A percentile compares a stretch with the other conserved stretches of the same genome.
Conservation (phyloP, 1,284 basidiomycete species). For the Apiotrichum domesticum region DNA sequence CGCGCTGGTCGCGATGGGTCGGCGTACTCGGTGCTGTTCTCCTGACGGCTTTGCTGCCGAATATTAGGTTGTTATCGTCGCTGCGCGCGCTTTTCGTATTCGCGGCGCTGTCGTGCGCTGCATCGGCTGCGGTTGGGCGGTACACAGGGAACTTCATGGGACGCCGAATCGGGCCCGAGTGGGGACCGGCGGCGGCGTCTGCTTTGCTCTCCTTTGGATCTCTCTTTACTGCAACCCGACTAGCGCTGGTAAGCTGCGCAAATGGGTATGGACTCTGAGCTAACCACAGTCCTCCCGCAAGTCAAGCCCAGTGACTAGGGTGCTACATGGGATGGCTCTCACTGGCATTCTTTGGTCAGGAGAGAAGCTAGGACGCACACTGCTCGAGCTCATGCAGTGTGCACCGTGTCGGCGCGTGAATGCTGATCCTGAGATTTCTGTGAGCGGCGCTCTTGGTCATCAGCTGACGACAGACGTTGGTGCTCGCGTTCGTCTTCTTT, state of each 20-base stretch:
- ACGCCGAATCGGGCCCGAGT: neutral
- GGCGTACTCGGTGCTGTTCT: neutral
- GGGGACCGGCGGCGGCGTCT: neutral
- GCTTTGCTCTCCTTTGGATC: neutral
- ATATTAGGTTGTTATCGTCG: neutral
- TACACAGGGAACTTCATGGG: neutral
- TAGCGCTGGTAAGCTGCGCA: neutral
- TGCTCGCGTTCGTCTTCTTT: neutral
- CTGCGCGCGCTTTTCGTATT: neutral
- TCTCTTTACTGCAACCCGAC: neutral
- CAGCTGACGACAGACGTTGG: neutral
- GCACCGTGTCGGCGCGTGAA: neutral
- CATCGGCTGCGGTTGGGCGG: neutral
- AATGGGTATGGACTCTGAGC: neutral
- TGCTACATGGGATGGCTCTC: neutral
- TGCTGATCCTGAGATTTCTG: neutral
- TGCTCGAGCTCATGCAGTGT: neutral
- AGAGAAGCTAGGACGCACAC: neutral
- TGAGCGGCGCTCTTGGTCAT: neutral
- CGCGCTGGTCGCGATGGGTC: conserved; percentile 3
- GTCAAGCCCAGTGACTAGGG: neutral
- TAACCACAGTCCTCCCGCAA: neutral
- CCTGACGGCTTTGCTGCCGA: neutral
- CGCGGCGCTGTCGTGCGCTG: neutral
- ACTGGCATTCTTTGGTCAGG: neutral